Evolutionary conservation across 345 rosid genomes (phyloP).

Genomic region (Arabis alpina): DNA sequence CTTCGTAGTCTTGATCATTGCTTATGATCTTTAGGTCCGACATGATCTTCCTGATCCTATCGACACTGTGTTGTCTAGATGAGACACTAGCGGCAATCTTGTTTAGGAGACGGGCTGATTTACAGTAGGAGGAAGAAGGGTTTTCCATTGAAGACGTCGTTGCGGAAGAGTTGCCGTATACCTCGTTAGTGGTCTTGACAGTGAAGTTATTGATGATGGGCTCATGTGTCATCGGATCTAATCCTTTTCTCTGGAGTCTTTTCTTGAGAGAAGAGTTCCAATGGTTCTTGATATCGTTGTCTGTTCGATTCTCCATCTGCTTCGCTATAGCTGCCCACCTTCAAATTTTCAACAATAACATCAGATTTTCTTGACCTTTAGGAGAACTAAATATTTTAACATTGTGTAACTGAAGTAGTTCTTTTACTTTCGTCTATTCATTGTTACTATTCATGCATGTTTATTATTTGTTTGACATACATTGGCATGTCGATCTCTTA

Average conservation of each 20-base stretch:
- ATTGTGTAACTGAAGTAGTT: too few species aligned
- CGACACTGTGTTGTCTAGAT: constrained; percentile 19
- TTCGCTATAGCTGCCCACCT: constrained; percentile 34
- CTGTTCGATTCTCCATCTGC: constrained; percentile 23
- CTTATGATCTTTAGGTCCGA: neutral
- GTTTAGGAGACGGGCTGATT: constrained; percentile 14
- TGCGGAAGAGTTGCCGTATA: neutral
- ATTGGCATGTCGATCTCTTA: too few species aligned
- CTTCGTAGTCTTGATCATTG: neutral
- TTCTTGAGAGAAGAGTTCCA: constrained; percentile 23
- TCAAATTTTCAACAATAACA: neutral
- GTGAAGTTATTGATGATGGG: constrained; percentile 8
- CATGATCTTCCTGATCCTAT: constrained; percentile 6
- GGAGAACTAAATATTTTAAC: too few species aligned
- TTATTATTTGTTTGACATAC: too few species aligned
- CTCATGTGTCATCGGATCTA: constrained; percentile 23
- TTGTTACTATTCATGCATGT: too few species aligned
- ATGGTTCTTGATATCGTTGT: constrained; percentile 32
- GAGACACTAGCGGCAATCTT: constrained; percentile 5
- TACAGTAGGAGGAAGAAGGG: neutral
- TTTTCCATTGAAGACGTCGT: neutral
- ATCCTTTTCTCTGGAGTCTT: constrained; percentile 12
- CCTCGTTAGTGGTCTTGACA: neutral
- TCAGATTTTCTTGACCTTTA: too few species aligned
- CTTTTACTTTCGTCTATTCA: too few species aligned